Base-by-base conservation (phyloP, 2,329 filamentous ascomycete genomes). In the Pestalotiopsis fici region DNA sequence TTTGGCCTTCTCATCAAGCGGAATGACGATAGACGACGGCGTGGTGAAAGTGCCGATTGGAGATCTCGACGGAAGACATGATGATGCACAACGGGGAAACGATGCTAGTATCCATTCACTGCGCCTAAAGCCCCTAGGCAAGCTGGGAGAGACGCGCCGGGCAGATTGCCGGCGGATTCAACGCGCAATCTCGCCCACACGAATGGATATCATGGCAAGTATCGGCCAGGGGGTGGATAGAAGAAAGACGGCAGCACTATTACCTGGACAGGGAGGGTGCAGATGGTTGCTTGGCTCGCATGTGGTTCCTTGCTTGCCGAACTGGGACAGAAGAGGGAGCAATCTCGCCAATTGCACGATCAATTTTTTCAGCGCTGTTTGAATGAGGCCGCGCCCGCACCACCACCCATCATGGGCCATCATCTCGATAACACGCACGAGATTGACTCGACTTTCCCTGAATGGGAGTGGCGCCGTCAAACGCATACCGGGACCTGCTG, bases 261-360 rank as follows among this genome's bases (percentile, higher is more conserved):
- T 50, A 9, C 43, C 43, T 50, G 21, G 43, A 9, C 43, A 50
- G 43, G 43, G 43, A 50, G 43, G 43, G 43, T 50, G 43, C 43
- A 50, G 43, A 50, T 50, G n/a, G 18, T 50, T 50, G 43, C 43
- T 50, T 13, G 21, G 59, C 54, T 65, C 39, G 63, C 54, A 65
- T 57, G 50, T 35, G 50, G 23, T 57, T 37, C 60, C 65, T 25
- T 66, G 67, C 66, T 72, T 72, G 65, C 71, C 70, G 66, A 69
- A 70, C 71, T 70, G 65, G 67, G 68, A 25, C 64, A 62, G 69
- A 50, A 50, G 57, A 62, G 68, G 35, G 69, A 71, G 69, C 69
- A 75, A 74, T 75, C 69, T 75, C 72, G 72, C 72, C 72, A 74
- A 74, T 70, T 66, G 67, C 57, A 65, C 28, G 63, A 59, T 62